Percentiles rank a stretch among this genome's conserved stretches.
phyloP scores from a whole-genome alignment of 139 green algal genomes.

The Yamagishiella unicocca region DNA sequence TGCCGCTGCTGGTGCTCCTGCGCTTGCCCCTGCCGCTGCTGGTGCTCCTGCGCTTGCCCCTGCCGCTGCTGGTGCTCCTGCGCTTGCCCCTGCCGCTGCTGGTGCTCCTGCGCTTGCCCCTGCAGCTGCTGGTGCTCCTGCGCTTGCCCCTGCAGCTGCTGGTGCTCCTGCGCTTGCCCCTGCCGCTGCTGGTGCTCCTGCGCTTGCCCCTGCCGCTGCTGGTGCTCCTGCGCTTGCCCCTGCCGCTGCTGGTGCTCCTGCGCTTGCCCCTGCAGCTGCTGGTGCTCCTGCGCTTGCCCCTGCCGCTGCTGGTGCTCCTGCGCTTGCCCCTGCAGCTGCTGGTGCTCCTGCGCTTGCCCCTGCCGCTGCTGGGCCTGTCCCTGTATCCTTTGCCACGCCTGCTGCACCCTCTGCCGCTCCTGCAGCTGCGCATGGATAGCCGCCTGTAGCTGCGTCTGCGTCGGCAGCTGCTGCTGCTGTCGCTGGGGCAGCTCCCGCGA shows the following conservation, averaged over 20 bases:
- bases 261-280: not conserved
- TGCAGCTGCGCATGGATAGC: no score
- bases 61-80: not conserved
- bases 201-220: no score
- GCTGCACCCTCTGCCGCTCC: no score
- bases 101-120: not conserved
- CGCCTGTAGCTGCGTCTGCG: not conserved
- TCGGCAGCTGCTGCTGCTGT: not conserved
- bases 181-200: not conserved
- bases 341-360: not conserved
- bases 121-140: no score
- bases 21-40: no score
- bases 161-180: not conserved
- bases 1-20: not conserved
- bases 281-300: not conserved
- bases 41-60: no score
- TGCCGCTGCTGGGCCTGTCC: not conserved
- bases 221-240: no score
- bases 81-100: not conserved
- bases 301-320: no score
- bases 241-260: not conserved
- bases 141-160: not conserved
- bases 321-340: not conserved
- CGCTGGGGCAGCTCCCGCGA: not conserved
- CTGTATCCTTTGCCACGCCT: no score